Conservation (phyloP, 2,329 filamentous ascomycete genomes). For the Chlorencoelia australis region DNA sequence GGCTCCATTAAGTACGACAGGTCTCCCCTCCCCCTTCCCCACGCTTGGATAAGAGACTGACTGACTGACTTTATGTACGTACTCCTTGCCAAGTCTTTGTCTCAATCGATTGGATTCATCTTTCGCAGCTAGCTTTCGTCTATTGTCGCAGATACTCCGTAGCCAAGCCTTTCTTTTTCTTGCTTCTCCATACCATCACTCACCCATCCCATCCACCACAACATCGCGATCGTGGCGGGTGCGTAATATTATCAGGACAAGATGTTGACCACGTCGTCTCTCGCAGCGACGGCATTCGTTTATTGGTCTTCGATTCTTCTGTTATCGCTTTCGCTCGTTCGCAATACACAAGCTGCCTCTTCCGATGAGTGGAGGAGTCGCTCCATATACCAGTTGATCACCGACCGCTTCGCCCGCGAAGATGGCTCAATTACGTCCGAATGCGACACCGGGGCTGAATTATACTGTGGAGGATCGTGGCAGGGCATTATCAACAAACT, state of each 20-base stretch:
- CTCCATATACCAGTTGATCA: slow-evolving; percentile 33
- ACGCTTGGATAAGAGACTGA: no score
- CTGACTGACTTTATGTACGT: no score
- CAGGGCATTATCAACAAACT: slow-evolving; percentile 34
- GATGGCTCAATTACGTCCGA: slow-evolving; percentile 25
- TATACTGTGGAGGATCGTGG: slow-evolving; percentile 38
- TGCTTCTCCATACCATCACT: neutral
- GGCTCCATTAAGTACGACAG: no score
- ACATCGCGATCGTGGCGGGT: neutral
- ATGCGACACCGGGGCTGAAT: slow-evolving; percentile 20
- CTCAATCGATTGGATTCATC: no score
- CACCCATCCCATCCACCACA: neutral
- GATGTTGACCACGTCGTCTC: slow-evolving; percentile 7
- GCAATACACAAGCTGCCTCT: slow-evolving; percentile 9
- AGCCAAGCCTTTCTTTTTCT: no score
- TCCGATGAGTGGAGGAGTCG: slow-evolving; percentile 26
- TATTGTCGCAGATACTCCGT: no score
- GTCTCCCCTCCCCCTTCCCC: no score
- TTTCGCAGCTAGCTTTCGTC: no score
- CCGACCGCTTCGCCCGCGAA: slow-evolving; percentile 30
- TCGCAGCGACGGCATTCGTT: slow-evolving; percentile 9
- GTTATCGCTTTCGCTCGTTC: neutral
- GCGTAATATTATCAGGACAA: slow-evolving; percentile 1
- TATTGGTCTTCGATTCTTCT: slow-evolving; percentile 4
- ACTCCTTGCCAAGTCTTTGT: no score